Base-by-base conservation (phyloP, 2,329 filamentous ascomycete species). In the Penicillium sp. region DNA sequence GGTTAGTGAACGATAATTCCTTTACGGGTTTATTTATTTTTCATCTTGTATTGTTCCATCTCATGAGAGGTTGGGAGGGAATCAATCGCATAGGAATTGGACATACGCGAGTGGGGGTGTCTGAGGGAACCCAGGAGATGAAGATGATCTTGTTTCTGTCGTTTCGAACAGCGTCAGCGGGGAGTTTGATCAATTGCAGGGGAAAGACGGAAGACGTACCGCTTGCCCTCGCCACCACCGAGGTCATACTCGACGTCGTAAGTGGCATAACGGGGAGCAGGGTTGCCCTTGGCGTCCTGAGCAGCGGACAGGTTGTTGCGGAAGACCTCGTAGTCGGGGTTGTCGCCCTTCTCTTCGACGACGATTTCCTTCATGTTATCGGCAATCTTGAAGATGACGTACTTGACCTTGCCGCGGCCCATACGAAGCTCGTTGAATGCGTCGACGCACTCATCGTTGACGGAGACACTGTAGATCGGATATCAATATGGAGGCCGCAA, bases 341-440 rank as follows among this genome's bases (percentile, higher is more conserved):
- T 76, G 21, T 64, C 63, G 53, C 77, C 78, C 45, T 67, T 62
- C 51, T 79, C 74, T 33, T 81, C 78, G 59, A 81, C 70, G 53
- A 79, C 77, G 50, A 81, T 76, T 54, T 76, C 69, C 69, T 77
- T 79, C 73, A 78, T 76, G 67, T 80, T 71, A 62, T 80, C 78
- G 59, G 76, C 67, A 63, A 81, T 77, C 71, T 80, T 80, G 75
- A 75, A 80, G 72, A 81, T 81, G 63, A 81, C 78, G 64, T 71
- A 81, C 71, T 80, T 81, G 62, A 68, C 70, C 66, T 75, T 72
- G 45, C 69, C 68, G 52, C 70, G 71, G 66, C 73, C 74, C 67
- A 78, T 72, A 63, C 77, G 77, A 57, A 80, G 73, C 23, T 79
- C 72, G 56, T 79, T 78, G 76, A 76, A 80, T 54, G 67, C 64